Conservation (phyloP, 2,329 filamentous ascomycete species). For the Xylariaceae sp. region DNA sequence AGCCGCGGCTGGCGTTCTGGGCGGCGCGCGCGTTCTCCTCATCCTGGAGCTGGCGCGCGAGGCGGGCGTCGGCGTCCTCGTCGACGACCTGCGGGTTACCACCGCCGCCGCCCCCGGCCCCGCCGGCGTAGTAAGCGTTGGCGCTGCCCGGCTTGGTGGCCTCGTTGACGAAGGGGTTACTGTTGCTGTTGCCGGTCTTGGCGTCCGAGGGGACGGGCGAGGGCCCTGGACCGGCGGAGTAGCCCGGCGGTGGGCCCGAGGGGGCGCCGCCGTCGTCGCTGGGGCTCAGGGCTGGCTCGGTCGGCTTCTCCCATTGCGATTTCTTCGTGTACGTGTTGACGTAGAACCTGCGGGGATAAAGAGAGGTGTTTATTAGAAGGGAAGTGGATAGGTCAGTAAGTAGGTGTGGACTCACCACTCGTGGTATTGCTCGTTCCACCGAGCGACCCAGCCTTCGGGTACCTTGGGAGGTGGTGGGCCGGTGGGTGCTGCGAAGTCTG, state of each 20-base stretch:
- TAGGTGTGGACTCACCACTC: conserved; percentile 71
- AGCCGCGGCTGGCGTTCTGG: conserved; percentile 3
- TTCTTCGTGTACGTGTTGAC: conserved; percentile 86
- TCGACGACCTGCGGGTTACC: conserved; percentile 38
- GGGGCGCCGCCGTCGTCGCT: conserved; percentile 43
- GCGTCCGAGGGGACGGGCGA: conserved; percentile 49
- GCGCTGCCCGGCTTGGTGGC: conserved; percentile 22
- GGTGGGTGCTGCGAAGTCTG: conserved; percentile 55
- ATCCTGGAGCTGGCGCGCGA: conserved; percentile 78
- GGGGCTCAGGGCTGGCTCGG: conserved; percentile 63
- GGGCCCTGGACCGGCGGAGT: conserved; percentile 53
- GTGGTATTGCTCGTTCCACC: conserved; percentile 86
- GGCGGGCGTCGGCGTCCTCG: conserved; percentile 43
- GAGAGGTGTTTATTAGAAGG: conserved; percentile 1
- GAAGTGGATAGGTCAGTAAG: no score
- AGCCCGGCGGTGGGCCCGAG: conserved; percentile 68
- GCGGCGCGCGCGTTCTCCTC: conserved; percentile 71
- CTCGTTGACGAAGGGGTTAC: conserved; percentile 69
- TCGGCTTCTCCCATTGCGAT: conserved; percentile 89
- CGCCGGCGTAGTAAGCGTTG: conserved; percentile 39
- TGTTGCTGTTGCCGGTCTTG: no score
- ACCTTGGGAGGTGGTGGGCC: conserved; percentile 62
- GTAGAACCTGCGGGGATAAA: conserved; percentile 72
- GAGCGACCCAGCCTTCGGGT: conserved; percentile 81
- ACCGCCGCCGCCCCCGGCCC: conserved; percentile 19